These are phyloP conservation scores for Ambispora gerdemannii DNA, from an alignment of 192 early-diverging fungal species.

Conservation along the genomic window DNA sequence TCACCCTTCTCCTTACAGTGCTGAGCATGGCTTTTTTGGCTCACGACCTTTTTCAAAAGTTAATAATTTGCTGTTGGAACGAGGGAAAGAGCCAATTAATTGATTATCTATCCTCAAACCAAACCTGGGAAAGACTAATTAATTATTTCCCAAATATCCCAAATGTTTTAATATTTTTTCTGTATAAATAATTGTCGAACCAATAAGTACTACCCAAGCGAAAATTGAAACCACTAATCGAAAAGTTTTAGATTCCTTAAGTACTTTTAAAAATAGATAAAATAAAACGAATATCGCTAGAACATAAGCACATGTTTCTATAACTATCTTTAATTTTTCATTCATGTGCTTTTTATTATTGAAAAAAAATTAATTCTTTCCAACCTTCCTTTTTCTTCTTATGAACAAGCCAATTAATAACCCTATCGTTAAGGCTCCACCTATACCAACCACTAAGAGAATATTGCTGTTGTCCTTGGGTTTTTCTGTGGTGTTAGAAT, in stretches of 20 bases:
- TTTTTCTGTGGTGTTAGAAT: neutral
- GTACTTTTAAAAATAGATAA: no score
- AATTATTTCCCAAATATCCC: no score
- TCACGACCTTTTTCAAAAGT: constrained; percentile 19
- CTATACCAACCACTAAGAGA: neutral
- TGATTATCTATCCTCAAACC: neutral
- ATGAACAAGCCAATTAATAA: neutral
- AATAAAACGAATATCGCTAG: no score
- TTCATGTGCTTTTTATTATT: no score
- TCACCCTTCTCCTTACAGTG: constrained; percentile 23
- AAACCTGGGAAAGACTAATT: neutral
- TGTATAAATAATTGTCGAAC: no score
- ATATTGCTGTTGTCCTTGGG: neutral
- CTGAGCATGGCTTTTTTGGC: constrained; percentile 1
- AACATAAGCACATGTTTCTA: no score
- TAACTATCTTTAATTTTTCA: no score
- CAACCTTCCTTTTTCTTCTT: neutral
- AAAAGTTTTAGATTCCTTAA: no score
- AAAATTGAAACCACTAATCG: no score
- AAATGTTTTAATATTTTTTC: no score
- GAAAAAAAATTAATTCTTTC: neutral
- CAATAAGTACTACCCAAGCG: no score
- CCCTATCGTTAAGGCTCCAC: neutral
- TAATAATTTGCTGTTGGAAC: neutral
- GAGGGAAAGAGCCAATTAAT: constrained; percentile 6